Base-by-base conservation (phyloP, 2,329 filamentous ascomycete species). In the Blastomyces silverae region DNA sequence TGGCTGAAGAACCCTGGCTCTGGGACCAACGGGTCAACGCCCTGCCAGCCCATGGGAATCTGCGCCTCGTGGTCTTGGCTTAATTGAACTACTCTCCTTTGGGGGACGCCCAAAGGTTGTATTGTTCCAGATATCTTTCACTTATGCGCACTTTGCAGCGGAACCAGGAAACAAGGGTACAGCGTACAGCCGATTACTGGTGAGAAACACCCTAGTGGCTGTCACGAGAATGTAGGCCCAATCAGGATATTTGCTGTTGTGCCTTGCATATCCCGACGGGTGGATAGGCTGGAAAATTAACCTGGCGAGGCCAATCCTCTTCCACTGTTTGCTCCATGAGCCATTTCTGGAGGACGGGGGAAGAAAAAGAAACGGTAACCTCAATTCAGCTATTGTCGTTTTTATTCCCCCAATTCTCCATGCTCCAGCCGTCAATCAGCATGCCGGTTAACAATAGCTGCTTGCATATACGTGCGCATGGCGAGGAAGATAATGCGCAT, bases 21-120 rank as follows among this genome's bases (percentile, higher is more conserved):
- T 61, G 58, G 58, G 44, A 31, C 58, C 44, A 61, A 50, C 58
- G 58, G 57, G 39, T 46, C 57, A 60, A 60, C 57, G 58, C 42
- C 42, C 57, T 60, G 58, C 28, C 5, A 46, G 15, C n/a, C 44
- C 15, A n/a, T 34, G 44, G 25, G 58, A 22, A 31, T 48, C 8
- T 8, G n/a, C 42, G 22, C 58, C 37, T 50, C 58, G 58, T 61
- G 58, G 48, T 34, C 58, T 61, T 60, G 39, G 39, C 37, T 60
- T 17, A 44, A n/a, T 20, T 20, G 11, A 48, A 22, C 58, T 61
- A 7, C 25, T 61, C 46, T 50, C 37, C 39, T 22, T 60, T 20
- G 57, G 37, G 39, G 25, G 8, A 46, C n/a, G n/a, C 25, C 48
- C 39, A 61, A 50, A 22, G 8, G 15, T 48, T 61, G 58, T 10